A percentile compares a stretch with the other conserved stretches of the same genome.
These are phyloP conservation scores for Haberlea rhodopensis DNA, from an alignment of 257 asterid genomes.

Conservation along the genomic window DNA sequence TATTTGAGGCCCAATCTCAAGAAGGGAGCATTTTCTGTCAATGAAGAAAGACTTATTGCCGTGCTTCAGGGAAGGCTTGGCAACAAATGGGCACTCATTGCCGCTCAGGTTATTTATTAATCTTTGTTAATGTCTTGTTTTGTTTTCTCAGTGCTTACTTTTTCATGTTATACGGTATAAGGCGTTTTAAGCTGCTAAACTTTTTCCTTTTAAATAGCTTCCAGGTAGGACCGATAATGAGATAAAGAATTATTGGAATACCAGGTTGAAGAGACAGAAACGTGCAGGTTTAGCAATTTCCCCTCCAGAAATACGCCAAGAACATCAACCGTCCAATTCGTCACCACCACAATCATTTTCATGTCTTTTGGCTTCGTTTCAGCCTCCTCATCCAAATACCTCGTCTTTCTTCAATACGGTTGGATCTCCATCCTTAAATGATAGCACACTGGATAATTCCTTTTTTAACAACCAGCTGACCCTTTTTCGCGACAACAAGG, in stretches of 20 bases:
- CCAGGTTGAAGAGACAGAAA: constrained; percentile 57
- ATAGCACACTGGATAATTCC: background rate
- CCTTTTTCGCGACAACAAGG: constrained; percentile 28
- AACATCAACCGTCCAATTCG: constrained; percentile 14
- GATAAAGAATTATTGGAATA: constrained; percentile 75
- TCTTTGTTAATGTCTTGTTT: background rate
- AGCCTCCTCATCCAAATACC: constrained; percentile 22
- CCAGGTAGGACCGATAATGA: constrained; percentile 76
- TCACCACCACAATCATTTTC: constrained; percentile 22
- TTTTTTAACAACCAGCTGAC: constrained; percentile 24
- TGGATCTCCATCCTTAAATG: constrained; percentile 22
- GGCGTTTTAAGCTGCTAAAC: too few relatives aligned
- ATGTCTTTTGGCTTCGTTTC: constrained; percentile 25
- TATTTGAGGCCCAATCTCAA: constrained; percentile 53
- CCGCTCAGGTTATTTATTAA: constrained; percentile 35
- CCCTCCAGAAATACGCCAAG: constrained; percentile 34
- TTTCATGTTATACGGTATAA: background rate
- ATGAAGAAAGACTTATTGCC: constrained; percentile 40
- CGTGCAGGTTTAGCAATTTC: constrained; percentile 62
- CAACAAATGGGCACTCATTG: constrained; percentile 60
- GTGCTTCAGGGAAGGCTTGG: constrained; percentile 50
- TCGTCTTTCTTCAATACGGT: constrained; percentile 24
- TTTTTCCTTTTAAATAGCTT: constrained; percentile 31
- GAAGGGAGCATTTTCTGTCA: constrained; percentile 45
- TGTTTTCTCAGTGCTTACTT: background rate